These are phyloP conservation scores for Mycena amicta DNA, from an alignment of 768 basidiomycete genomes.

Conservation along the genomic window DNA sequence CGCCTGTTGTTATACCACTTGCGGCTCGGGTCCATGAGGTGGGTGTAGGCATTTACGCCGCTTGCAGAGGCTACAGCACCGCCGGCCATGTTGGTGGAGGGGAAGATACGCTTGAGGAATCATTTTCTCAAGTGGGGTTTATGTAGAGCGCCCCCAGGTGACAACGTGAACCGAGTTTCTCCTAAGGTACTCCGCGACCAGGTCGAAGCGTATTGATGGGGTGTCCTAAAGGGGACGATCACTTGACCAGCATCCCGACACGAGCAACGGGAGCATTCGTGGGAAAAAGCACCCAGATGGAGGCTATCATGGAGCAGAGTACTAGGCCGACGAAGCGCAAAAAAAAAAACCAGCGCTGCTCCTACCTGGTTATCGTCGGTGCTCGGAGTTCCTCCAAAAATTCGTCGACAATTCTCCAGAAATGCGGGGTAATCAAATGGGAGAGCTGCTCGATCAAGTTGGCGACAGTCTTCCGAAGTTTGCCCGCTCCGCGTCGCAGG, in stretches of 20 bases:
- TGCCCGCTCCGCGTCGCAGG: constrained; percentile 3
- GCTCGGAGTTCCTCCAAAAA: neutral
- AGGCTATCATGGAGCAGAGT: too few relatives aligned
- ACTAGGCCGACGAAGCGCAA: neutral
- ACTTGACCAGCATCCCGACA: neutral
- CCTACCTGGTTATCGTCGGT: neutral
- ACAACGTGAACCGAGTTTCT: constrained; percentile 23
- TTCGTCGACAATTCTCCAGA: constrained; percentile 12
- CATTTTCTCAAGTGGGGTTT: constrained; percentile 23
- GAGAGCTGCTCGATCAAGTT: neutral
- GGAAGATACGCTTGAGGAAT: constrained; percentile 29
- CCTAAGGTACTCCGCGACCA: constrained; percentile 24
- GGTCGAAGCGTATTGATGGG: neutral
- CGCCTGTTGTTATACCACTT: constrained; percentile 81
- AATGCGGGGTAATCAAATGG: constrained; percentile 10
- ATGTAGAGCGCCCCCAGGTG: constrained; percentile 30
- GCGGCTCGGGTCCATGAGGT: constrained; percentile 63
- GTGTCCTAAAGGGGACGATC: neutral
- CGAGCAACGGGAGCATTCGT: neutral
- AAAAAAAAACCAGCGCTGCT: neutral
- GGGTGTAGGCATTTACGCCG: constrained; percentile 42
- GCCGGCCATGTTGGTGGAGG: constrained; percentile 52
- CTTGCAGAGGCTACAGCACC: constrained; percentile 46
- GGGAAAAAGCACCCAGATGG: too few relatives aligned
- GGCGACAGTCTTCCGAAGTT: constrained; percentile 10